A percentile compares a stretch with the other conserved stretches of the same genome.
Evolutionary conservation across 768 basidiomycete genomes (phyloP).

Genomic region (Zangia roseola): DNA sequence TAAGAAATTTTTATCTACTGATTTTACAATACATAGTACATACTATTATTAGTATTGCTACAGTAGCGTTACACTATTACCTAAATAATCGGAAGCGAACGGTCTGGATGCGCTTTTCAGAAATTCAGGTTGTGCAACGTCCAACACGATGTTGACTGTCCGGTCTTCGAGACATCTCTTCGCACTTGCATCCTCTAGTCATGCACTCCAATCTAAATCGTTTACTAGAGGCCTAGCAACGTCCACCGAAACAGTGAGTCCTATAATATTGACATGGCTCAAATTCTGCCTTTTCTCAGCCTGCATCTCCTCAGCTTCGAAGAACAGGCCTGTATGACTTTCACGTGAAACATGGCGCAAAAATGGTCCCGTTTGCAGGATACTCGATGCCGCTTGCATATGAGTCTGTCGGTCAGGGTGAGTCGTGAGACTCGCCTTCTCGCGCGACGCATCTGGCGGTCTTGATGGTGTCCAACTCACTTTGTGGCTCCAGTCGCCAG

Average conservation of each 20-base stretch:
- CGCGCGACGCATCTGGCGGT: constrained; percentile 2
- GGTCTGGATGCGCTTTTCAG: not conserved
- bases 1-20: no score
- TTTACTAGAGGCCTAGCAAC: constrained; percentile 18
- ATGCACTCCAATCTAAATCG: not conserved
- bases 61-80: no score
- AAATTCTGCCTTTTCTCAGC: not conserved
- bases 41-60: no score
- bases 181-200: constrained; percentile 1
- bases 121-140: not conserved
- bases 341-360: constrained; percentile 77
- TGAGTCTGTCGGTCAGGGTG: constrained; percentile 77
- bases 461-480: constrained; percentile 10
- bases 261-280: not conserved
- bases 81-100: not conserved
- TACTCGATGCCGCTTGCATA: constrained; percentile 93
- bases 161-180: constrained; percentile 1
- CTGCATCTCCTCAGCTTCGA: constrained; percentile 35
- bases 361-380: constrained; percentile 97
- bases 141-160: constrained; percentile 6
- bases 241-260: constrained; percentile 20
- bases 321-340: constrained; percentile 88
- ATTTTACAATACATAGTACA: no score
- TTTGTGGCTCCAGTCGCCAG: constrained; percentile 61
- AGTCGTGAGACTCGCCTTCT: constrained; percentile 17